Conservation (phyloP, 2,329 filamentous ascomycete genomes). For the Paradendryphiella salina region DNA sequence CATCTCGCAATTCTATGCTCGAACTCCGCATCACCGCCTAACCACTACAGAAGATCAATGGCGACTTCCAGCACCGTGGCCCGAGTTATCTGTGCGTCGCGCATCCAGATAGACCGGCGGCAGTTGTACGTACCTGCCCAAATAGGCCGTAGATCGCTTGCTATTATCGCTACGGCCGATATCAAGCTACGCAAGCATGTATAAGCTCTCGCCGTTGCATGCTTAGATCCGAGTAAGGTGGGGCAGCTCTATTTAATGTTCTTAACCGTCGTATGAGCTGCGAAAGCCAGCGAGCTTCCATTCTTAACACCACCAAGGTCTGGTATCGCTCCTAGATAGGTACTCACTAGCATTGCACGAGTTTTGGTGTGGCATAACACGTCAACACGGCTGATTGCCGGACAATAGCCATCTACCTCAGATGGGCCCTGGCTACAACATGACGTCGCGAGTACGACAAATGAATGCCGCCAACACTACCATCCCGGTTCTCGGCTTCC, state of each 20-base stretch:
- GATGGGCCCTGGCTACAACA: neutral
- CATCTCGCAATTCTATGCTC: too few relatives aligned
- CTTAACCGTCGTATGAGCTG: neutral
- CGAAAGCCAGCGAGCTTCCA: neutral
- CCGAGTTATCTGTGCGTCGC: too few relatives aligned
- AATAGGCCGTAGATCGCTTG: conserved; percentile 16
- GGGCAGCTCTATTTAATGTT: neutral
- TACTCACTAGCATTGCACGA: too few relatives aligned
- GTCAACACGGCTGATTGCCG: neutral
- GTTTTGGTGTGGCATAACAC: neutral
- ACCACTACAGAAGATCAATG: neutral
- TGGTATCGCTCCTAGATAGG: too few relatives aligned
- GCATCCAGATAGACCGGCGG: neutral
- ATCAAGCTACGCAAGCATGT: conserved; percentile 26
- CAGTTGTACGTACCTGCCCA: conserved; percentile 19
- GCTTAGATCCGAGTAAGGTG: conserved; percentile 4
- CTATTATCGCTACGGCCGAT: conserved; percentile 5
- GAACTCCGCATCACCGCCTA: neutral
- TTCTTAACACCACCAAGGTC: too few relatives aligned
- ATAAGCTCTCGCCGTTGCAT: conserved; percentile 18
- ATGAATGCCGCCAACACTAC: conserved; percentile 1
- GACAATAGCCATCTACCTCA: neutral
- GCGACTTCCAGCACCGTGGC: too few relatives aligned
- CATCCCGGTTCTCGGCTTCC: conserved; percentile 6
- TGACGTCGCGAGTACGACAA: conserved; percentile 11